phyloP scores from a whole-genome alignment of 2,329 filamentous ascomycete genomes.

The Penicillium fuscoglaucum region DNA sequence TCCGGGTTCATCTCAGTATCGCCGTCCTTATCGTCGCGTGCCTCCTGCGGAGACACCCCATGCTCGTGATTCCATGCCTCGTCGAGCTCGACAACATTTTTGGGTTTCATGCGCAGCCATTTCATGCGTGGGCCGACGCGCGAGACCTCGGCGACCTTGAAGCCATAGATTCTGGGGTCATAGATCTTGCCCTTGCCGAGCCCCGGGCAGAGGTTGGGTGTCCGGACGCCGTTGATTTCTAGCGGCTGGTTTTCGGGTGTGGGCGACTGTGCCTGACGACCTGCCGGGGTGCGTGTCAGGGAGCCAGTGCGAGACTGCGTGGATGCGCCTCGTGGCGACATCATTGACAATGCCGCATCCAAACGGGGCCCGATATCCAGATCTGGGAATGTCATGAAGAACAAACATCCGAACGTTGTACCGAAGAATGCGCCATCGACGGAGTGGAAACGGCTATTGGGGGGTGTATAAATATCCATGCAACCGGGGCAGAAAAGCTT shows the following conservation, averaged over 20 bases:
- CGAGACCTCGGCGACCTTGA: slow-evolving; percentile 87
- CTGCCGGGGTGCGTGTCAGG: slow-evolving; percentile 28
- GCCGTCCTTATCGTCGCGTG: slow-evolving; percentile 34
- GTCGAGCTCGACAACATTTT: slow-evolving; percentile 77
- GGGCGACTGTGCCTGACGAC: slow-evolving; percentile 31
- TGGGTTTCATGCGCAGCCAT: slow-evolving; percentile 85
- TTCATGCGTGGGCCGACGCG: slow-evolving; percentile 93
- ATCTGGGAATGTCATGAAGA: slow-evolving; percentile 98
- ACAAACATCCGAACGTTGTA: slow-evolving; percentile 92
- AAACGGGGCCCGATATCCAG: slow-evolving; percentile 77
- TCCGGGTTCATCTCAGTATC: slow-evolving; percentile 40
- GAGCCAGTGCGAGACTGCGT: slow-evolving; percentile 39
- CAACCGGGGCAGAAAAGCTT: slow-evolving; percentile 98
- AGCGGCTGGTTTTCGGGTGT: slow-evolving; percentile 50
- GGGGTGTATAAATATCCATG: slow-evolving; percentile 94
- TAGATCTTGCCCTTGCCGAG: slow-evolving; percentile 82
- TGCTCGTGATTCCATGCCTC: slow-evolving; percentile 56
- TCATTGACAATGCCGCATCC: slow-evolving; percentile 44
- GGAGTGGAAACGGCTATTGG: slow-evolving; percentile 94
- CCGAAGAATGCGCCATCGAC: slow-evolving; percentile 98
- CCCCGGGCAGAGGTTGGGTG: slow-evolving; percentile 83
- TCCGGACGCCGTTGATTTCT: slow-evolving; percentile 79
- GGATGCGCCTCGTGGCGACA: slow-evolving; percentile 25
- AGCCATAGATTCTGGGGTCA: slow-evolving; percentile 94
- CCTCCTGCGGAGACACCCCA: slow-evolving; percentile 14